These are phyloP conservation scores for Hypoxylon sp. DNA, from an alignment of 2,329 filamentous ascomycete genomes.

Conservation along the genomic window DNA sequence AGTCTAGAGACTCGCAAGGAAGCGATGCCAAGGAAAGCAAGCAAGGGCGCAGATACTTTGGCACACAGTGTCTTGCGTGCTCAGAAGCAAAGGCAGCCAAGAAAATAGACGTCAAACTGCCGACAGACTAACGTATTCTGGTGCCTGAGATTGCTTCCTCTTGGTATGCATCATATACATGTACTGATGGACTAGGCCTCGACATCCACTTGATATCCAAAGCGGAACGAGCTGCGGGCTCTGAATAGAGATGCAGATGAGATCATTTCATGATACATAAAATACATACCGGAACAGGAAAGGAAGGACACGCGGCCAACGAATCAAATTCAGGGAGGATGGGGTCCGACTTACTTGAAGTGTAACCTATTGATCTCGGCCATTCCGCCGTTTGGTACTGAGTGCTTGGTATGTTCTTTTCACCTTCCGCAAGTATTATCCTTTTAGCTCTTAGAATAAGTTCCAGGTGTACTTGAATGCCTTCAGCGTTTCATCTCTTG, in stretches of 20 bases:
- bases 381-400: constrained; percentile 49
- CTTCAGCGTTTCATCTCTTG: constrained; percentile 1
- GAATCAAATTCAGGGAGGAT: constrained; percentile 22
- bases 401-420: neutral
- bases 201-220: constrained; percentile 16
- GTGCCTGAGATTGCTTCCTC: constrained; percentile 7
- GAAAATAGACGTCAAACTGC: constrained; percentile 6
- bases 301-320: constrained; percentile 18
- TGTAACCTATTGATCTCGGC: constrained; percentile 58
- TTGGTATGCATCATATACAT: constrained; percentile 14
- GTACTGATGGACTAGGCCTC: constrained; percentile 7
- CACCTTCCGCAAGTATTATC: neutral
- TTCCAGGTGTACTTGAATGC: neutral
- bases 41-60: constrained; percentile 13
- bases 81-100: neutral
- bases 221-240: constrained; percentile 12
- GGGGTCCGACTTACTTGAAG: constrained; percentile 59
- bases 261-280: constrained; percentile 23
- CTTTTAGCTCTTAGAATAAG: constrained; percentile 2
- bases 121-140: neutral
- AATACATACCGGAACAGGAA: constrained; percentile 31
- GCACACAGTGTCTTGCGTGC: neutral
- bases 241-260: constrained; percentile 21
- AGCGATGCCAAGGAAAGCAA: constrained; percentile 14
- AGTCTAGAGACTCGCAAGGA: constrained; percentile 5